Percentiles rank a stretch among this genome's conserved stretches.
phyloP scores from a whole-genome alignment of 371 early-diverging fungal genomes.

The Syncephalastrum racemosum region DNA sequence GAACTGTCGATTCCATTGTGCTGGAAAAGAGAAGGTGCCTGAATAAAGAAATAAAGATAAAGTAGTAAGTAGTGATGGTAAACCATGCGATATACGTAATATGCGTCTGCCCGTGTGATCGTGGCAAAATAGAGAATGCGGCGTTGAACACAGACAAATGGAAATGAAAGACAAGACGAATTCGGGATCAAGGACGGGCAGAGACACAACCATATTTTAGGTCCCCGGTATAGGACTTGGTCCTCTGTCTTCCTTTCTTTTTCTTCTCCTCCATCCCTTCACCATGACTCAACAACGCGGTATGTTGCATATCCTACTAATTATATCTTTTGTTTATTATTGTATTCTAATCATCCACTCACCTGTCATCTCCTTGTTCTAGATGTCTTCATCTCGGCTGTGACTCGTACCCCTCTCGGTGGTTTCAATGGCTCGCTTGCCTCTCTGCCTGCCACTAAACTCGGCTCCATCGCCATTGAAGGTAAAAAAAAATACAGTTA shows the following conservation, averaged over 20 bases:
- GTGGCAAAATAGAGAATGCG: too few species aligned
- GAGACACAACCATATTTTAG: not conserved
- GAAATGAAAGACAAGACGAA: too few species aligned
- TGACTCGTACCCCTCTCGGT: slow-evolving; percentile 94
- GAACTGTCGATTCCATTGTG: too few species aligned
- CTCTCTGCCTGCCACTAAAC: slow-evolving; percentile 81
- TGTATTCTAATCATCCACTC: not conserved
- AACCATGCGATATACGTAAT: too few species aligned
- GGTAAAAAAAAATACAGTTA: slow-evolving; percentile 48
- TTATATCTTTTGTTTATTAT: not conserved
- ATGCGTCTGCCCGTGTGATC: too few species aligned
- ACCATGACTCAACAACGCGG: slow-evolving; percentile 15
- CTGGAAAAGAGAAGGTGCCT: too few species aligned
- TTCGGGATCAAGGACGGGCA: too few species aligned
- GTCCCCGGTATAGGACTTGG: not conserved
- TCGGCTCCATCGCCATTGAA: slow-evolving; percentile 90
- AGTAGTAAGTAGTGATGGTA: too few species aligned
- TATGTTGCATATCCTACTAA: not conserved
- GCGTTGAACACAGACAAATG: too few species aligned
- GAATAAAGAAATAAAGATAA: too few species aligned
- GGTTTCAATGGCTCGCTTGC: slow-evolving; percentile 90
- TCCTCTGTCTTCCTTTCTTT: not conserved
- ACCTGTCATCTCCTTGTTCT: not conserved
- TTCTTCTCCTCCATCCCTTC: slow-evolving; percentile 1
- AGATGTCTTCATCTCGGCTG: slow-evolving; percentile 90